Percentiles rank a stretch among this genome's conserved stretches.
Evolutionary conservation across 1,284 basidiomycete species (phyloP).

Genomic region (Irpex rosettiformis): DNA sequence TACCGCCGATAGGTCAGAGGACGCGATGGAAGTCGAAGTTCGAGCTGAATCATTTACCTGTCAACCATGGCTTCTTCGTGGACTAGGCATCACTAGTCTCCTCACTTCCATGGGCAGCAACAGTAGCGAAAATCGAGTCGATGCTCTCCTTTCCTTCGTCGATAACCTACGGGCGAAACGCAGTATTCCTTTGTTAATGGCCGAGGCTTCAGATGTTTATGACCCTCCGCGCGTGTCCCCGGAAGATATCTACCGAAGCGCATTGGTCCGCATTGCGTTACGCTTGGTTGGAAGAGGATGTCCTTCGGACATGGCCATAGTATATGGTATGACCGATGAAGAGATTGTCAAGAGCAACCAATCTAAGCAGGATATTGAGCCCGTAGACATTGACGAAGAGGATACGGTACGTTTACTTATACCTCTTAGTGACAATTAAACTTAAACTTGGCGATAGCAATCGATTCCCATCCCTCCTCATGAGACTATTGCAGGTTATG

Average conservation of each 20-base stretch:
- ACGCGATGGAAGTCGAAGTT: background rate
- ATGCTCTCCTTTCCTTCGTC: constrained; percentile 48
- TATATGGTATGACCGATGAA: constrained; percentile 58
- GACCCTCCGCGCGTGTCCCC: constrained; percentile 19
- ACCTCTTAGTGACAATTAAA: background rate
- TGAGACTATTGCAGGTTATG: constrained; percentile 65
- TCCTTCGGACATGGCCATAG: constrained; percentile 68
- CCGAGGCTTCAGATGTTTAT: constrained; percentile 8
- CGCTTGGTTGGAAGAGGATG: constrained; percentile 63
- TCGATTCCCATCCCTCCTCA: constrained; percentile 38
- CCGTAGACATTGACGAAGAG: constrained; percentile 33
- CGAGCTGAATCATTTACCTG: constrained; percentile 11
- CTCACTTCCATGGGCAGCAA: constrained; percentile 29
- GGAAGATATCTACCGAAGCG: constrained; percentile 48
- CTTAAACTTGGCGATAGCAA: constrained; percentile 34
- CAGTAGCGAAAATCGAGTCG: no score
- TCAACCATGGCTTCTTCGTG: constrained; percentile 67
- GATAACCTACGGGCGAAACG: constrained; percentile 59
- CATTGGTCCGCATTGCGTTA: constrained; percentile 64
- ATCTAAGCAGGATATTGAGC: constrained; percentile 19
- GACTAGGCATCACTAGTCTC: constrained; percentile 34
- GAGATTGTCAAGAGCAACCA: constrained; percentile 45
- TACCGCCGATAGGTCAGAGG: background rate
- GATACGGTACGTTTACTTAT: constrained; percentile 34
- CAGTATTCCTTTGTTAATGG: background rate